Percentiles rank a stretch among this genome's conserved stretches.
These are phyloP conservation scores for Wickerhamomyces hampshirensis DNA, from an alignment of 805 yeast species.

Conservation along the genomic window DNA sequence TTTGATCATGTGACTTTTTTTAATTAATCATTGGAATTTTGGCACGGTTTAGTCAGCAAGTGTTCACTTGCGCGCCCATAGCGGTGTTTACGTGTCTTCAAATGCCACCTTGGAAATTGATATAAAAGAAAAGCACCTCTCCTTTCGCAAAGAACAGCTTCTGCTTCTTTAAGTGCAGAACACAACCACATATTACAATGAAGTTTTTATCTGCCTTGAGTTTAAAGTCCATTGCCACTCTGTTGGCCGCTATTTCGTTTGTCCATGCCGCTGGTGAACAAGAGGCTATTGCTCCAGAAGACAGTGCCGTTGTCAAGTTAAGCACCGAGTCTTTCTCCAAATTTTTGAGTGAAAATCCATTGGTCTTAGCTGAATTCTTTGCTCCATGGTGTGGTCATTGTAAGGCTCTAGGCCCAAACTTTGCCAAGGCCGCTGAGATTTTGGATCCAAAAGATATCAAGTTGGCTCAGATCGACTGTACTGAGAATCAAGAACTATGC, in stretches of 20 bases:
- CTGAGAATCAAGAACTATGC: constrained; percentile 71
- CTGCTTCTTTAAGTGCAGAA: too few species aligned
- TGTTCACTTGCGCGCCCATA: too few species aligned
- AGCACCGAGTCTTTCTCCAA: constrained; percentile 58
- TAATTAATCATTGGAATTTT: too few species aligned
- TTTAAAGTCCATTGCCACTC: constrained; percentile 33
- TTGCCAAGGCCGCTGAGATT: constrained; percentile 61
- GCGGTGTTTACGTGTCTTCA: too few species aligned
- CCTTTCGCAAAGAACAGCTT: too few species aligned
- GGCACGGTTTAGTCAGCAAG: too few species aligned
- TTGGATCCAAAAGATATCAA: constrained; percentile 59
- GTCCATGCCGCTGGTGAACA: constrained; percentile 40
- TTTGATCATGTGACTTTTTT: too few species aligned
- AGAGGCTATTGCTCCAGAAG: constrained; percentile 71
- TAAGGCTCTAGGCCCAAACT: constrained; percentile 82
- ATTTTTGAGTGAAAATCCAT: constrained; percentile 65
- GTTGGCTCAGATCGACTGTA: constrained; percentile 83
- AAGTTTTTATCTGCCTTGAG: constrained; percentile 31
- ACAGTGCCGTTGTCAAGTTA: constrained; percentile 83
- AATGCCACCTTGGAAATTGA: too few species aligned
- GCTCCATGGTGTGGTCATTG: constrained; percentile 99
- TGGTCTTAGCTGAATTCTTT: constrained; percentile 82
- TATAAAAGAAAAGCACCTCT: too few species aligned
- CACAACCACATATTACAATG: too few species aligned
- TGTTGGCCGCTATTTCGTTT: constrained; percentile 33